Conservation (phyloP, 225 moss, liverwort and hornwort species). For the Neckera pumila region DNA sequence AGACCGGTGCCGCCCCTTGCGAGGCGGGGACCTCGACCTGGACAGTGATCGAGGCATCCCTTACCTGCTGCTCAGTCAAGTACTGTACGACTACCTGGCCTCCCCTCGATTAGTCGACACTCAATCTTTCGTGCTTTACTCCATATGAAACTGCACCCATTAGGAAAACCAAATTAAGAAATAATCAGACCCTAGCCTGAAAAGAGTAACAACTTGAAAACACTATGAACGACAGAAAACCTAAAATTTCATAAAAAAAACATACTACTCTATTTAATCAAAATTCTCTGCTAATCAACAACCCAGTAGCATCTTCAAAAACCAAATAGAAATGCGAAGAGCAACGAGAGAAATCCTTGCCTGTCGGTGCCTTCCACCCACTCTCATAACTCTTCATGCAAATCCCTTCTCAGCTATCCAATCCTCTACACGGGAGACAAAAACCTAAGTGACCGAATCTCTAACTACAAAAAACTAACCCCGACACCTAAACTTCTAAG, state of each 20-base stretch:
- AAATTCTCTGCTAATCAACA: background rate
- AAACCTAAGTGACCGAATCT: background rate
- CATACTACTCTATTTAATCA: background rate
- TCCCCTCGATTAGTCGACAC: background rate
- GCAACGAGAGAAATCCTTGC: background rate
- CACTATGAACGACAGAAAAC: background rate
- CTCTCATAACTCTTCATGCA: background rate
- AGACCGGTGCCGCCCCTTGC: conserved; percentile 77
- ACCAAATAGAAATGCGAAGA: background rate
- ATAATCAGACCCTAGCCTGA: background rate
- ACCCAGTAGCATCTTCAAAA: background rate
- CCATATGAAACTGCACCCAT: background rate
- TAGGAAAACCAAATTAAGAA: background rate
- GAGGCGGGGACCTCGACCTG: conserved; percentile 93
- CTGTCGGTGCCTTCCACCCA: background rate
- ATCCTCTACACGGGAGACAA: background rate
- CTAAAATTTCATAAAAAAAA: background rate
- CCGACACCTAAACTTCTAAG: background rate
- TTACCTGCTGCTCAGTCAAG: conserved; percentile 20
- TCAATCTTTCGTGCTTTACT: background rate
- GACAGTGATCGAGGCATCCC: conserved; percentile 94
- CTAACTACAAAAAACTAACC: background rate
- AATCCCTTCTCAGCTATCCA: background rate
- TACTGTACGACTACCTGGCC: background rate
- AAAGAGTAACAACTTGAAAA: background rate